These are phyloP conservation scores for Camelina hispida DNA, from an alignment of 345 rosid genomes.

Conservation along the genomic window DNA sequence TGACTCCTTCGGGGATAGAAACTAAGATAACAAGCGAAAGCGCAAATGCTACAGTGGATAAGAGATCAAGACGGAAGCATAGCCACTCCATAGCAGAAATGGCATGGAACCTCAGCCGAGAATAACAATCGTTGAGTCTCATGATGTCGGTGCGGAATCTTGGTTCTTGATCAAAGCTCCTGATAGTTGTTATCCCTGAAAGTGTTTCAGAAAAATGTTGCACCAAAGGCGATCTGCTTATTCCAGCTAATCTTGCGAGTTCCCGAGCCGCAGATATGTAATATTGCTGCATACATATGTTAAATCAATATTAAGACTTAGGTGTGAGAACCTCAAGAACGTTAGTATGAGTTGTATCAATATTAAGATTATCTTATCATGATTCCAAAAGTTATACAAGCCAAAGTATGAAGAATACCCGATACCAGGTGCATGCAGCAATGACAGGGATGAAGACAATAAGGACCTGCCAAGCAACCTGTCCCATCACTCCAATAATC, in stretches of 20 bases:
- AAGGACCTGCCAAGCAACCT: conserved; percentile 86
- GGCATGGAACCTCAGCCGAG: conserved; percentile 73
- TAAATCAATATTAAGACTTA: conserved; percentile 24
- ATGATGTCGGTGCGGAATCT: conserved; percentile 58
- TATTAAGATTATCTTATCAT: not conserved
- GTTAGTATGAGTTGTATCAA: not conserved
- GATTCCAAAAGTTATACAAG: conserved; percentile 16
- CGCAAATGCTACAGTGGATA: conserved; percentile 80
- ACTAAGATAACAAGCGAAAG: conserved; percentile 74
- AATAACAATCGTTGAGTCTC: conserved; percentile 41
- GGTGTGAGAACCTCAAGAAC: conserved; percentile 15
- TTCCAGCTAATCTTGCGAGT: conserved; percentile 84
- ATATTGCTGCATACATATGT: conserved; percentile 59
- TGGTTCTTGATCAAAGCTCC: conserved; percentile 74
- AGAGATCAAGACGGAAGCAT: conserved; percentile 77
- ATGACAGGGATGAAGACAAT: conserved; percentile 66
- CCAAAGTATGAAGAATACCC: conserved; percentile 51
- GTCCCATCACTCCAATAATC: conserved; percentile 72
- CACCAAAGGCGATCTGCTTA: conserved; percentile 75
- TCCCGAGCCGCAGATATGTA: conserved; percentile 88
- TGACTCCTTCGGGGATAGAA: conserved; percentile 63
- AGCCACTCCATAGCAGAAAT: conserved; percentile 88
- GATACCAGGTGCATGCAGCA: conserved; percentile 67
- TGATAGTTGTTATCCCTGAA: conserved; percentile 70
- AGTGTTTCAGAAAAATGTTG: conserved; percentile 89